Base-by-base conservation (phyloP, 768 basidiomycete species). In the Tricholoma sp. region DNA sequence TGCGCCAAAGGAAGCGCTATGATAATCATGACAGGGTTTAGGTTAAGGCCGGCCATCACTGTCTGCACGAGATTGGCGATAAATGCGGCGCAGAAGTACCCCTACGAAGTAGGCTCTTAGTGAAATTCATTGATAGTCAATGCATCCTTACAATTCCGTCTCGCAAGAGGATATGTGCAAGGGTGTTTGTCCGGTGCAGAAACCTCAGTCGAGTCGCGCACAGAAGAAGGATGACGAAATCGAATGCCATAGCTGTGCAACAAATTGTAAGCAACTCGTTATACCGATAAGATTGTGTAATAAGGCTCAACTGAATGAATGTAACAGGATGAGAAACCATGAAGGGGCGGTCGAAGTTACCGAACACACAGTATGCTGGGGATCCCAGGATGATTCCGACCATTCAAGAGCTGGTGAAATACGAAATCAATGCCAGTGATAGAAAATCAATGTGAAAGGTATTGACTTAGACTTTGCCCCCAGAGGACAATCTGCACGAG, bases 21-120 rank as follows among this genome's bases (percentile, higher is more conserved):
- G 52, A 71, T 67, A 59, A 71, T 71, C 68, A 73, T 69, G 18
- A 71, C 68, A 9, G 72, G 72, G 52, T 73, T 71, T 24, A 70
- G 60, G 2, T 65, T 65, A 3, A 73, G 63, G 6, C 63, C 51
- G 5, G 69, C 70, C 53, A 71, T 63, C 54, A 73, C 57, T 24
- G 67, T 73, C 55, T 70, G 72, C 1, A 72, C 53, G 18, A 73
- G 59, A 57, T 73, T 73, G 44, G 70, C 70, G 32, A 62, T 65
- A 50, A 71, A 73, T 12, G 64, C 70, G 45, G 66, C 65, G 37
- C 65, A 68, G 61, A 71, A 73, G 52, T 73, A 73, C 8, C 54
- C 61, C 68, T 71, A 12, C 29, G 32, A 50, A 12, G 36, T 20
- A 48, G 39, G n/a, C 42, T 8, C 32, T 31, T 12, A 33, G 15